Base-by-base conservation (phyloP, 176 grass and related monocot genomes). In the Musa schizocarpa region DNA sequence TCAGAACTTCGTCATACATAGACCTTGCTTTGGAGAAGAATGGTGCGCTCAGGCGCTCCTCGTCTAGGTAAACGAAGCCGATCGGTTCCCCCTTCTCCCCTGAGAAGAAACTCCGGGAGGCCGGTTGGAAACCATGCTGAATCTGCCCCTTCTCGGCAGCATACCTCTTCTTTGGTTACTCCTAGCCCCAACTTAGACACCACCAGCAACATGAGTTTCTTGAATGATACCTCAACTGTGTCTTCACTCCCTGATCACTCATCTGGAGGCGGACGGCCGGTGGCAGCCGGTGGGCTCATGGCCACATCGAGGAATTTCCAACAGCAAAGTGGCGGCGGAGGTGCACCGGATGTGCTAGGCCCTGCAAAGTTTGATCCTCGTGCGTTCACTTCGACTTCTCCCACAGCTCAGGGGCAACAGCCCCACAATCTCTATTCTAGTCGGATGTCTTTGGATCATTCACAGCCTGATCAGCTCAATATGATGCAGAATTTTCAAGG, bases 81-180 rank as follows among this genome's bases (percentile, higher is more conserved):
- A 49, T 55, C 71, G 9, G 65, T 85, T 53, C 69, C 58, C 52
- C 43, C 72, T 3, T 70, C 83, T 11, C 83, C 72, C n/a, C 56
- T 81, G 53, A 27, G 83, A 34, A n/a, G 69, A 11, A 80, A 85
- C 50, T 85, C 83, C 3, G 54, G 63, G 10, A 51, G 74, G 29
- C 50, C 74, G 22, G 79, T 55, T 0, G 69, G 58, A 26, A 43
- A 21, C 12, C 69, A 73, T 19, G 17, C 63, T 52, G 63, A 54
- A 52, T 76, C 73, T 1, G 19, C 63, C 16, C 72, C 76, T 16
- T 25, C 43, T 19, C 70, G 71, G 51, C 77, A 79, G 19, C 77
- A 63, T 5, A 80, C 76, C 77, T 80, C 77, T 53, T 85, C 83
- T 12, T 11, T 85, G 53, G 63, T 80, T 29, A 76, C 83, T 26